Conservation (phyloP, 331 rosid genomes). For the Malus hybrid region DNA sequence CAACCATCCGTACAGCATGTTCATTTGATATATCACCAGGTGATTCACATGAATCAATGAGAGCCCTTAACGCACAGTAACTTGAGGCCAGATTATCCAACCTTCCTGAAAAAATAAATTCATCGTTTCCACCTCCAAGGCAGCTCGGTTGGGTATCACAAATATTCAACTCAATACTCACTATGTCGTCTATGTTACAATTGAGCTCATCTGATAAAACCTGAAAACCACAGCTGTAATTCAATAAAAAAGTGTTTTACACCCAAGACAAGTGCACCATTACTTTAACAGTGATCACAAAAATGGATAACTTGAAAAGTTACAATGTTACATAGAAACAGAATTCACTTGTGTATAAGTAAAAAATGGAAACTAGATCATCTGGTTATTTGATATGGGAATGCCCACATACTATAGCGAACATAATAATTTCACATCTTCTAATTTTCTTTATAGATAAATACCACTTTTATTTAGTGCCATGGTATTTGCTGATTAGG, state of each 20-base stretch:
- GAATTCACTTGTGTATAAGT: neutral
- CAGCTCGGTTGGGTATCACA: slow-evolving; percentile 98
- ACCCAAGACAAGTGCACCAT: neutral
- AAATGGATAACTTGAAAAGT: neutral
- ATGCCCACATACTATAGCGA: neutral
- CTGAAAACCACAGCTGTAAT: slow-evolving; percentile 31
- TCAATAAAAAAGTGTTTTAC: slow-evolving; percentile 6
- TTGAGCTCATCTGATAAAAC: slow-evolving; percentile 71
- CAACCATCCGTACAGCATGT: slow-evolving; percentile 85
- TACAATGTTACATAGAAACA: neutral
- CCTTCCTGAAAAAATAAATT: slow-evolving; percentile 96
- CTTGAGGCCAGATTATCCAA: slow-evolving; percentile 94
- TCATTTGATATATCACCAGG: slow-evolving; percentile 50
- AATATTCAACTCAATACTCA: slow-evolving; percentile 74
- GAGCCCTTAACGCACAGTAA: slow-evolving; percentile 87
- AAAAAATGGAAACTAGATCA: neutral
- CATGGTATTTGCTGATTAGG: neutral
- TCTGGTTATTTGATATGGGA: neutral
- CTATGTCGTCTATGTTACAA: slow-evolving; percentile 63
- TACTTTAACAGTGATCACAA: neutral
- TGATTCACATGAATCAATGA: slow-evolving; percentile 68
- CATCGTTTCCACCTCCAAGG: slow-evolving; percentile 93
- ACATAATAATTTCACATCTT: neutral
- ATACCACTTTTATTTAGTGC: neutral
- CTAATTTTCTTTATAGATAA: neutral